Conservation (phyloP, 2,329 filamentous ascomycete species). For the Colletotrichum viniferum region DNA sequence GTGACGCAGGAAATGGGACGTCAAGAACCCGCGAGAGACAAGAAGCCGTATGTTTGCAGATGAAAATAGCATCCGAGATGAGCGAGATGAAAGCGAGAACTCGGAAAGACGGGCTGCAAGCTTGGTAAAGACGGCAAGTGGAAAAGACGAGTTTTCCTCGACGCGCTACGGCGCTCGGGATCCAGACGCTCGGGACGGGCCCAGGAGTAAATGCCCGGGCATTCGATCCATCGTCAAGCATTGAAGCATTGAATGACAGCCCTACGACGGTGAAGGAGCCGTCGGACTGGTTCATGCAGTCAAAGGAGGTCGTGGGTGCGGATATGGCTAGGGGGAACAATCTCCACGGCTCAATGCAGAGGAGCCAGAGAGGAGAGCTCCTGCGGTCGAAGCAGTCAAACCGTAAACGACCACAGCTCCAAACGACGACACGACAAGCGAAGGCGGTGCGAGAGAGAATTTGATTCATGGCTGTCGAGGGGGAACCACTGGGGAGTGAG, state of each 20-base stretch:
- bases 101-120: neutral
- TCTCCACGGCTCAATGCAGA: neutral
- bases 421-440: neutral
- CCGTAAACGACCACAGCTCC: neutral
- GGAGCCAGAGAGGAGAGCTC: neutral
- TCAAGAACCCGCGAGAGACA: neutral
- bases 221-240: neutral
- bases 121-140: neutral
- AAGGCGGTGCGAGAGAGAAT: neutral
- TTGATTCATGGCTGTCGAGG: constrained; percentile 3
- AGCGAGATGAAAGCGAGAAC: neutral
- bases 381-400: neutral
- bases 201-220: neutral
- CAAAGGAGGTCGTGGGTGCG: neutral
- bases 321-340: neutral
- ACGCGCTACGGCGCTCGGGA: neutral
- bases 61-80: neutral
- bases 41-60: neutral
- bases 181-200: neutral
- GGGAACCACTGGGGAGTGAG: neutral
- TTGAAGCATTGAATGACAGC: neutral
- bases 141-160: neutral
- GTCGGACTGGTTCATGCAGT: neutral
- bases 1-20: neutral
- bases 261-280: neutral